phyloP scores from a whole-genome alignment of 495 filamentous ascomycete species.

The Penicillium verhagenii region DNA sequence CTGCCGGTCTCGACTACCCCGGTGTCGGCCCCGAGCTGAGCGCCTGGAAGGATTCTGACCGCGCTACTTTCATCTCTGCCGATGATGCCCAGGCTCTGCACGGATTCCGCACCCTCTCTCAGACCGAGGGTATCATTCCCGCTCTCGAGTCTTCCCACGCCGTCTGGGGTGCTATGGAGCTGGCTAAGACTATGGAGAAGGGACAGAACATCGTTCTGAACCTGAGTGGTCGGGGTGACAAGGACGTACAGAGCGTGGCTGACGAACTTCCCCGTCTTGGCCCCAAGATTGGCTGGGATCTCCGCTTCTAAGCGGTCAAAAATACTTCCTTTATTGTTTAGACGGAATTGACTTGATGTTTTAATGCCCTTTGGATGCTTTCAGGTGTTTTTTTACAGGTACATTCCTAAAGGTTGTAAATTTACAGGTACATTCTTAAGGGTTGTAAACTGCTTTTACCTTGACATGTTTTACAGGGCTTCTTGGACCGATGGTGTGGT shows the following conservation, averaged over 20 bases:
- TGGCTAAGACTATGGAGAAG: slow-evolving; percentile 89
- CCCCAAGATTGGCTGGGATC: slow-evolving; percentile 92
- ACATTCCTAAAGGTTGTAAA: no score
- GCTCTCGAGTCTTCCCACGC: slow-evolving; percentile 94
- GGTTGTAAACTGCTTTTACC: no score
- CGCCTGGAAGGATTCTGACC: slow-evolving; percentile 83
- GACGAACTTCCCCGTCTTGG: slow-evolving; percentile 88
- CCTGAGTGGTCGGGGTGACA: slow-evolving; percentile 88
- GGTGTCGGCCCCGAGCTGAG: slow-evolving; percentile 92
- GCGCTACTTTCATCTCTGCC: slow-evolving; percentile 86
- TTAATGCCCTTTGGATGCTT: no score
- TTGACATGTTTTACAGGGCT: no score
- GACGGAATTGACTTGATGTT: no score
- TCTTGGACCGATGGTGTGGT: no score
- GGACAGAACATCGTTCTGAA: slow-evolving; percentile 93
- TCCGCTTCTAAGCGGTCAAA: slow-evolving; percentile 57
- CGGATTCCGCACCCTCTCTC: slow-evolving; percentile 80
- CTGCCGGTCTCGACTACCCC: slow-evolving; percentile 96
- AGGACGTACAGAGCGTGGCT: slow-evolving; percentile 97
- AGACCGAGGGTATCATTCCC: slow-evolving; percentile 95
- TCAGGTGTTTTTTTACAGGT: no score
- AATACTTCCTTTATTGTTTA: no score
- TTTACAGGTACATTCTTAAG: no score
- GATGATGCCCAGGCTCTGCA: slow-evolving; percentile 88
- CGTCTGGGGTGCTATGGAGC: slow-evolving; percentile 80